Conservation (phyloP, 352 stramenopile genomes). For the Globisporangium heterothallicum region DNA sequence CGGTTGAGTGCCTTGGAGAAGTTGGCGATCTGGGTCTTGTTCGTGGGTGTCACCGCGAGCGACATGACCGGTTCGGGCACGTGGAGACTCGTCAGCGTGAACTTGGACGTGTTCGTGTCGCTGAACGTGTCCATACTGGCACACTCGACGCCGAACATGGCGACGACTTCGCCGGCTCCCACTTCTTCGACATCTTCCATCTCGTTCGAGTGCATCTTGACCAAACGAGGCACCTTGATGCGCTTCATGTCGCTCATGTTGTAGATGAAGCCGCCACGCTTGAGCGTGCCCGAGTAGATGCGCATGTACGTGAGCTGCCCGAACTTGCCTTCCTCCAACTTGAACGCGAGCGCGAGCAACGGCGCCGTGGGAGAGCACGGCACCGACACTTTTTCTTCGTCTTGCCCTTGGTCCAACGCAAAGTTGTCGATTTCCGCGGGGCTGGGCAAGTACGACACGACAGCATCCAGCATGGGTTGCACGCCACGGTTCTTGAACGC, state of each 20-base stretch:
- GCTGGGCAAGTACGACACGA: slow-evolving; percentile 96
- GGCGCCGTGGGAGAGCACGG: slow-evolving; percentile 85
- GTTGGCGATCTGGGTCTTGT: slow-evolving; percentile 91
- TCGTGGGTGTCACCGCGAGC: slow-evolving; percentile 94
- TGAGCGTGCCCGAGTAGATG: slow-evolving; percentile 85
- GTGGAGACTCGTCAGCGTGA: slow-evolving; percentile 97
- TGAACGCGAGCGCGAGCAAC: slow-evolving; percentile 98
- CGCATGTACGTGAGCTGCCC: slow-evolving; percentile 99
- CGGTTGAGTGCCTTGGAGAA: slow-evolving; percentile 96
- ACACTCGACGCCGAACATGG: slow-evolving; percentile 99
- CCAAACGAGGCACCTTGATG: slow-evolving; percentile 96
- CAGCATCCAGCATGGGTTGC: slow-evolving; percentile 97
- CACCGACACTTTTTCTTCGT: slow-evolving; percentile 89
- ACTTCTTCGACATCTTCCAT: slow-evolving; percentile 98
- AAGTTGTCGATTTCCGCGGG: slow-evolving; percentile 94
- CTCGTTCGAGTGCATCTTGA: slow-evolving; percentile 99
- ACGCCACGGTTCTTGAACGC: slow-evolving; percentile 98
- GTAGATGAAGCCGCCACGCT: slow-evolving; percentile 84
- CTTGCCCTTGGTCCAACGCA: slow-evolving; percentile 92
- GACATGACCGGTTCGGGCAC: slow-evolving; percentile 98
- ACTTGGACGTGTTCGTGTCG: slow-evolving; percentile 82
- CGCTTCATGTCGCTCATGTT: slow-evolving; percentile 88
- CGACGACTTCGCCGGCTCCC: slow-evolving; percentile 93
- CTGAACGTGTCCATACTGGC: slow-evolving; percentile 98
- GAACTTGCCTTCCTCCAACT: slow-evolving; percentile 98